Evolutionary conservation across 306 rosid species (phyloP).

Genomic region (Ceratonia siliqua): DNA sequence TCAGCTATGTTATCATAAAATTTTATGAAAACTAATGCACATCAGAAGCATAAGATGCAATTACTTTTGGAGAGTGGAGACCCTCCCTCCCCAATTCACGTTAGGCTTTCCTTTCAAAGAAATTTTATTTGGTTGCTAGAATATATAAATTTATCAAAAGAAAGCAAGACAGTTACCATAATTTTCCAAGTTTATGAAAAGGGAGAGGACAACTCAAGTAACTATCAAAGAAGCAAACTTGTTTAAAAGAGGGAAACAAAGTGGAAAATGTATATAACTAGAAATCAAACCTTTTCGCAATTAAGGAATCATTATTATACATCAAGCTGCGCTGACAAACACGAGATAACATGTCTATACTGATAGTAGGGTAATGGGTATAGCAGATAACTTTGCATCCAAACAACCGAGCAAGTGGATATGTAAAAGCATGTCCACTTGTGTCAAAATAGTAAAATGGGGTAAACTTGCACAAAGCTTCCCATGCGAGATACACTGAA

Average conservation of each 20-base stretch:
- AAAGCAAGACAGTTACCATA: neutral
- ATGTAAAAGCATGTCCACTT: constrained; percentile 91
- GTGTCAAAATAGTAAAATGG: constrained; percentile 81
- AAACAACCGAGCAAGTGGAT: constrained; percentile 85
- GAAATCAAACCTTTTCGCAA: constrained; percentile 64
- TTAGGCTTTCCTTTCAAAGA: neutral
- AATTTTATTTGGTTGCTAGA: neutral
- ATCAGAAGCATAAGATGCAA: neutral
- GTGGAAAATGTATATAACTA: constrained; percentile 2
- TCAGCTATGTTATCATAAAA: neutral
- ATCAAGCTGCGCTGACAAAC: constrained; percentile 67
- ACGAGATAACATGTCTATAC: constrained; percentile 90
- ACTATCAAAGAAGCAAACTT: neutral
- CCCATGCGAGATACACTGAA: constrained; percentile 82
- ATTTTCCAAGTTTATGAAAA: constrained; percentile 12
- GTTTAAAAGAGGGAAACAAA: neutral
- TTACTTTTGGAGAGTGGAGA: neutral
- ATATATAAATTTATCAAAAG: neutral
- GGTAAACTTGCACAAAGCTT: constrained; percentile 81
- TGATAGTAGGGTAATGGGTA: constrained; percentile 96
- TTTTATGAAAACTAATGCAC: neutral
- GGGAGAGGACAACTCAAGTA: neutral
- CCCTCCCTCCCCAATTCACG: neutral
- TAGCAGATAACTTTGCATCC: constrained; percentile 89
- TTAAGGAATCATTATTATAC: constrained; percentile 75